Base-by-base conservation (phyloP, 2,329 filamentous ascomycete species). In the Penicillium oxalicum region DNA sequence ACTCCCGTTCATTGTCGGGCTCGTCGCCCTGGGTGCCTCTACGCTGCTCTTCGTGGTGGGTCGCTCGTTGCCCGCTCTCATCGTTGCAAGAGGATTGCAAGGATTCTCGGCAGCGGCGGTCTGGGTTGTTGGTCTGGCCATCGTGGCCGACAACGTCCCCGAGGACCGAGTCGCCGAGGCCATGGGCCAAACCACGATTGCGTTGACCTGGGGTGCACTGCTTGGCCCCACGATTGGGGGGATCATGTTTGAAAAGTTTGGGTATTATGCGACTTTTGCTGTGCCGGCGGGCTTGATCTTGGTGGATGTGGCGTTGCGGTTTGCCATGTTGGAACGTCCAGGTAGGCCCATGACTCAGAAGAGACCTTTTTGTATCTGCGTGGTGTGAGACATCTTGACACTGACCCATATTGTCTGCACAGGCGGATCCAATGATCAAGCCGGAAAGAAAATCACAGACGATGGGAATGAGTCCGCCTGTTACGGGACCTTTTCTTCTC, bases 221-320 rank as follows among this genome's bases (percentile, higher is more conserved):
- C 67, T 77, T 28, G 75, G 80, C 0, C 82, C 82, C 0, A 72
- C 80, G 1, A 61, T 82, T 4, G 82, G 82, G 4, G 82, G 82
- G 0, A 55, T 81, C 1, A 64, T 84, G 6, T 84, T 81, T 53
- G 61, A 57, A 26, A 40, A 50, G 29, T 9, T 45, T 32, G 62
- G 63, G 1, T 57, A 62, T 32, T 58, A 68, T 55, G 59, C 61
- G 1, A 61, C 66, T 4, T 68, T 66, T 48, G 50, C 53, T 3
- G 53, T 67, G 32, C 63, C 66, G 1, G 57, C 79, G n/a, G 75
- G 67, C 0, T 60, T 84, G 4, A 61, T 84, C 1, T 70, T 63
- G 0, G 52, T 85, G 7, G 82, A 86, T 60, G 79, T 85, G 45
- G 50, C 78, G 12, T 76, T 85, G 72, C 76, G 82, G 12, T 60